Base-by-base conservation (phyloP, 352 stramenopile genomes). In the Pythium angustatum region DNA sequence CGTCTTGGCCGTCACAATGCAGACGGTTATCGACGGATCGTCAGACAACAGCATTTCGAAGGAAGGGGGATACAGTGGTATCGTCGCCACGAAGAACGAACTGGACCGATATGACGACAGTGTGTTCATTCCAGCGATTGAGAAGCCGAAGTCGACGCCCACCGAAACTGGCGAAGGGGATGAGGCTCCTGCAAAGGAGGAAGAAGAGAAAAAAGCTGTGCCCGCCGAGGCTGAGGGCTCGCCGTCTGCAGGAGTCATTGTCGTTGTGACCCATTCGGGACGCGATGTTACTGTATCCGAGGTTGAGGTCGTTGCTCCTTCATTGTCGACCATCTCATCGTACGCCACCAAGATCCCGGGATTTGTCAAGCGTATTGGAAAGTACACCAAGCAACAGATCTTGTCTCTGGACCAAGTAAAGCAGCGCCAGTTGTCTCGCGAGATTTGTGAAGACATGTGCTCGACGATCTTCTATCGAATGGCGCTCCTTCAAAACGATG, bases 381-480 rank as follows among this genome's bases (percentile, higher is more conserved):
- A 94, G 69, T 96, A 83, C 67, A 91, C 78, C 24, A 61, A 62
- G 14, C 73, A 78, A 45, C 74, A 93, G 43, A 92, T 97, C 55
- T 62, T 96, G 12, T 83, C 77, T 11, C 49, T 72, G 0, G 72
- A 87, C 0, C 64, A 79, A 40, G 76, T 96, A 30, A 76, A 79
- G 56, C 57, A 63, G 24, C 86, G 87, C 12, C 87, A 97, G 51
- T 51, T 90, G 15, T 87, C 90, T 15, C 75, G 79, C 3, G 78
- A 88, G 45, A 53, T 93, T 26, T 94, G 89, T 66, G 86, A 92
- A 70, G 85, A 98, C 45, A 78, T 99, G 8, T 97, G 87, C 64
- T 85, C 96, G 60, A 85, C 91, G 27, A 97, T 99, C 56, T 98
- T 99, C 68, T 94, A 95, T 40, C 87, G 97, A n/a, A 98, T 99